Conservation (phyloP, 2,329 filamentous ascomycete genomes). For the Pochonia chlamydosporia region DNA sequence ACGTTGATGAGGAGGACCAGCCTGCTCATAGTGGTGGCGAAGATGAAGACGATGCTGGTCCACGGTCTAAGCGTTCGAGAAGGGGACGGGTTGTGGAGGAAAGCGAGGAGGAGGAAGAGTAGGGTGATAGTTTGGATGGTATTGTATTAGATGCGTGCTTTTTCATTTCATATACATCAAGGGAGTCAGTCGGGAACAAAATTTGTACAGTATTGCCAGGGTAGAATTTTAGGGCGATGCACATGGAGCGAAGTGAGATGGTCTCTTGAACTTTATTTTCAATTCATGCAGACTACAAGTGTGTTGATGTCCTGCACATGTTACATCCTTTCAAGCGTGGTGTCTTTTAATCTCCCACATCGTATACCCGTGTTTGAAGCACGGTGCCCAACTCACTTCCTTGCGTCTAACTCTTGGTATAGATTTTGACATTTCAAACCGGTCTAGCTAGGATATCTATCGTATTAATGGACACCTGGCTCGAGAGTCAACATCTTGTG, state of each 20-base stretch:
- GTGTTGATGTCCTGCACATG: too few relatives aligned
- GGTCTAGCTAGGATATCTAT: too few relatives aligned
- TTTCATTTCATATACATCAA: neutral
- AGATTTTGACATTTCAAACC: too few relatives aligned
- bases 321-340: too few relatives aligned
- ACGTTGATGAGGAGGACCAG: constrained; percentile 38
- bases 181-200: neutral
- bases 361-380: too few relatives aligned
- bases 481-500: too few relatives aligned
- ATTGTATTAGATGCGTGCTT: neutral
- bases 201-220: constrained; percentile 7
- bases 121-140: neutral
- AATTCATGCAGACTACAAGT: neutral
- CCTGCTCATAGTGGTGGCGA: constrained; percentile 32
- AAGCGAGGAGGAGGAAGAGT: constrained; percentile 14
- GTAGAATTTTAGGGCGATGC: neutral
- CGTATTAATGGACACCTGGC: too few relatives aligned
- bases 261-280: neutral
- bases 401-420: too few relatives aligned
- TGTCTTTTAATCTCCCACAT: too few relatives aligned
- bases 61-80: constrained; percentile 39
- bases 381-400: too few relatives aligned
- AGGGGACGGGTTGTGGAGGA: constrained; percentile 46
- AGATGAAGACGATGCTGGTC: constrained; percentile 24
- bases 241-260: neutral